Percentiles rank a stretch among this genome's conserved stretches.
These are phyloP conservation scores for Saturnispora serradocipensis DNA, from an alignment of 805 yeast species.

Conservation along the genomic window DNA sequence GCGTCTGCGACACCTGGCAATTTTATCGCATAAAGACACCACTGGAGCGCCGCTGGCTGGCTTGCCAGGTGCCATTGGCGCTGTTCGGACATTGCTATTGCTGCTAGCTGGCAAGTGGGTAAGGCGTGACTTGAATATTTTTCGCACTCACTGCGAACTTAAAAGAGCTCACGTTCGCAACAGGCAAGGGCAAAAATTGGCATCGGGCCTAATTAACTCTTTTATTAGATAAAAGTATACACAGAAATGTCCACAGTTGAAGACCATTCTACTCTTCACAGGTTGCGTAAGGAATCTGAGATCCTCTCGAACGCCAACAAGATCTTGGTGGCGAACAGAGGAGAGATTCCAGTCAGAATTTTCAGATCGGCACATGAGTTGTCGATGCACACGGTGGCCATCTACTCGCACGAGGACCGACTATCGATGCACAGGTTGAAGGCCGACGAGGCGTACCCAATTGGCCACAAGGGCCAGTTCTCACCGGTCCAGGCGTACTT, in stretches of 20 bases:
- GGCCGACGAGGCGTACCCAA: conserved; percentile 75
- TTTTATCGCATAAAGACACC: too few relatives aligned
- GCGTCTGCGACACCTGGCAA: neutral
- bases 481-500: conserved; percentile 95
- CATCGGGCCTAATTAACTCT: neutral
- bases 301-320: conserved; percentile 50
- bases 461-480: conserved; percentile 74
- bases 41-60: neutral
- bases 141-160: neutral
- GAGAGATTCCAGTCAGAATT: conserved; percentile 94
- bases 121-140: neutral
- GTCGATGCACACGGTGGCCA: conserved; percentile 72
- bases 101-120: neutral
- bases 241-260: conserved; percentile 22
- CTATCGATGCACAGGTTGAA: conserved; percentile 77
- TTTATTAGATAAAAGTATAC: neutral
- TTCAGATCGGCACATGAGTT: conserved; percentile 82
- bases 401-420: conserved; percentile 84
- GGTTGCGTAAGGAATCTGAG: conserved; percentile 33
- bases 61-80: too few relatives aligned
- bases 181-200: neutral
- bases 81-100: neutral
- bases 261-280: conserved; percentile 27
- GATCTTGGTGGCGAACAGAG: conserved; percentile 91
- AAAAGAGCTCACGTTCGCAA: neutral